Evolutionary conservation across 164 flowering plant genomes (phyloP), one percentile per base, ranked within the genome.

Genomic region (Vitis labrusca): DNA sequence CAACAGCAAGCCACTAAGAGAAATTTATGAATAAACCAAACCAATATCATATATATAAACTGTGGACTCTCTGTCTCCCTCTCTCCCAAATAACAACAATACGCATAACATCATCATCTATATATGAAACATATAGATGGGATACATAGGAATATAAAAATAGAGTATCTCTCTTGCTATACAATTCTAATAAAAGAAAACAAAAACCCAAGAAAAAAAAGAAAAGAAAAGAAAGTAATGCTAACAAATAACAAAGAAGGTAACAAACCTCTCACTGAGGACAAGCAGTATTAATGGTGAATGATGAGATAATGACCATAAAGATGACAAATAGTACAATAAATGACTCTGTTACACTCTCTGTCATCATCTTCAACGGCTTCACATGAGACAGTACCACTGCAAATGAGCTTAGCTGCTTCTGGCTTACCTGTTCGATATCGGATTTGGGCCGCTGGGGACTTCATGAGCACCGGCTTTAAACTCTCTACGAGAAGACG

Each of bases 401-500:
- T 37, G 44, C 44, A 37, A 37, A 37, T 37, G 44, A 37, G 44
- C 44, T 37, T 37, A 37, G 44, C 44, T 37, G 44, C 44, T 37
- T 37, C 44, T 37, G 9, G 23, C 63, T 69, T 65, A 78, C 80
- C 76, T 71, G 74, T 83, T 88, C 13, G 94, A 87, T 66, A 87
- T 88, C 53, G 97, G 97, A 74, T 91, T 91, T 52, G 97, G 97
- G 19, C 97, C 97, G 65, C 97, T 90, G 0, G 94, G 97, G 58
- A 91, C 97, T 71, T 91, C 97, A 72, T 90, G 97, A 2, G 74
- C 85, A 12, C 77, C 73, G 17, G 78, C 89, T 66, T 83, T 85
- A 61, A 82, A 87, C 75, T 82, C 78, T 67, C 75, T 63, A 8
- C 55, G 59, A 14, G 59, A 32, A 15, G 71, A 48, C 14, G 30